Conservation (phyloP, 805 yeast species). For the Barnettozyma salicaria region DNA sequence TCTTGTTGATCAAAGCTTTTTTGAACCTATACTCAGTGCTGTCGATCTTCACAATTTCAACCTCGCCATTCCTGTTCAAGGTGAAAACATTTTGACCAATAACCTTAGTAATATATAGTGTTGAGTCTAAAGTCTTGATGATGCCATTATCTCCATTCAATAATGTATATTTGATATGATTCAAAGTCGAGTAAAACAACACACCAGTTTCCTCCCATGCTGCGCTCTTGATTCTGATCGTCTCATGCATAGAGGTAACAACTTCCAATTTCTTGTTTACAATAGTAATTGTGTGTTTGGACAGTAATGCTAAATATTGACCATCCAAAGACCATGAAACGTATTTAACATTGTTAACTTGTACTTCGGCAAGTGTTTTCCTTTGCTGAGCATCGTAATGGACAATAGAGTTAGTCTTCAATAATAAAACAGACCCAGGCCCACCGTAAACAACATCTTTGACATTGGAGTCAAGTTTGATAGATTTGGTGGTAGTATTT, state of each 20-base stretch:
- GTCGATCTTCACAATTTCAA: slow-evolving; percentile 73
- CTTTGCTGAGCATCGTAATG: slow-evolving; percentile 92
- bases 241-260: slow-evolving; percentile 86
- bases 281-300: slow-evolving; percentile 89
- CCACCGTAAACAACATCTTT: slow-evolving; percentile 72
- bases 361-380: slow-evolving; percentile 62
- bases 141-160: slow-evolving; percentile 95
- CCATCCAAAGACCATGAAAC: slow-evolving; percentile 87
- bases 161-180: slow-evolving; percentile 90
- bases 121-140: slow-evolving; percentile 84
- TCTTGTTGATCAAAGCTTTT: slow-evolving; percentile 82
- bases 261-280: slow-evolving; percentile 74
- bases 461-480: slow-evolving; percentile 62
- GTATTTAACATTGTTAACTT: slow-evolving; percentile 77
- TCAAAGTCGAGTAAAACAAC: slow-evolving; percentile 85
- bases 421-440: slow-evolving; percentile 75
- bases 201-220: slow-evolving; percentile 96
- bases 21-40: slow-evolving; percentile 97
- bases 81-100: slow-evolving; percentile 69
- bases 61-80: slow-evolving; percentile 79
- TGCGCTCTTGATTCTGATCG: slow-evolving; percentile 93
- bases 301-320: slow-evolving; percentile 76
- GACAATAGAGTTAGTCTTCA: slow-evolving; percentile 67
- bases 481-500: slow-evolving; percentile 74
- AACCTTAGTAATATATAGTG: slow-evolving; percentile 74